Base-by-base conservation (phyloP, 2,329 filamentous ascomycete species). In the Epichloe sp. region DNA sequence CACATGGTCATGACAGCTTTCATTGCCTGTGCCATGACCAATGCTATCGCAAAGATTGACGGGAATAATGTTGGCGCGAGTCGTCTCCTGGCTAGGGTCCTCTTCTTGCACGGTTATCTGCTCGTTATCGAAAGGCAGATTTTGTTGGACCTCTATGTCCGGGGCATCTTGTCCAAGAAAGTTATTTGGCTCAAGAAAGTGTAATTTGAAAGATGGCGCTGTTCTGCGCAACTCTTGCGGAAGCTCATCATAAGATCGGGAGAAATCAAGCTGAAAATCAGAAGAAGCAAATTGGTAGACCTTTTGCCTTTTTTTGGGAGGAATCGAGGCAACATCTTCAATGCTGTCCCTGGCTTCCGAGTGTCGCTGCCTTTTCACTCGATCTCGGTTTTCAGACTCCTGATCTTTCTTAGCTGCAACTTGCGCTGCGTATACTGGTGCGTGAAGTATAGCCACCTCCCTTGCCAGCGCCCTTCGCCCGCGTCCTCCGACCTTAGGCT, bases 341-440 rank as follows among this genome's bases (percentile, higher is more conserved):
- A 38, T 12, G 53, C 55, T 10, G 21, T 17, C n/a, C 12, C 23
- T 26, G 8, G 35, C n/a, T 26, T 38, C 48, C 19, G 50, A 47
- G n/a, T 38, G 47, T 40, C 52, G 49, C 34, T 34, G 43, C 23
- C 53, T 56, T 43, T 59, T 60, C 19, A 35, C 17, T 41, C 54
- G 47, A 41, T 52, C 52, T n/a, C 48, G 38, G 21, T 53, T 52
- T 31, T 61, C 63, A 6, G 54, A 53, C 36, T 62, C 60, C 4
- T 55, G 50, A 2, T 54, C 58, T 36, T 62, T 63, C 53, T 67
- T 69, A 10, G 63, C 60, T 12, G 65, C 62, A 46, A 62, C 52
- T 54, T 69, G 67, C 10, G 66, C 65, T n/a, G 61, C 65, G 59
- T 78, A 78, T 31, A 76, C 71, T 3, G 75, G 75, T 2, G 75